Base-by-base conservation (phyloP, 352 stramenopile genomes). In the Pythium vanterpoolii region DNA sequence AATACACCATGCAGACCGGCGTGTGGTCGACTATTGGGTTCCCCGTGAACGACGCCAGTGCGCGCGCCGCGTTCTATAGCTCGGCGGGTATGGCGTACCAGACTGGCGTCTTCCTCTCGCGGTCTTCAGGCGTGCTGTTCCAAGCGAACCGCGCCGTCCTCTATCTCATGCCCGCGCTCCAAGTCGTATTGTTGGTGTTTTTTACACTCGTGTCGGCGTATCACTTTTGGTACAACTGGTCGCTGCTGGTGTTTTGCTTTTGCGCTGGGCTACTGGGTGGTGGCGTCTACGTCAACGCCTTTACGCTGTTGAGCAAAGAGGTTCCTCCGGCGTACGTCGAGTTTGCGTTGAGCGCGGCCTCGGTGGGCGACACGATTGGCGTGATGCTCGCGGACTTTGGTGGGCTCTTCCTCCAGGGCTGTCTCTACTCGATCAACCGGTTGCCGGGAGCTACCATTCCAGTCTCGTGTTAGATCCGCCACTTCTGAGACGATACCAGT, bases 1-100 rank as follows among this genome's bases (percentile, higher is more conserved):
- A 98, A 67, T 98, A 98, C 72, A 90, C 88, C 5, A 91, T 98
- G 68, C 91, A 98, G 71, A 91, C 86, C 1, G 95, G 93, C 26
- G 87, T 96, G 13, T 98, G 95, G 95, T 95, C 88, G 14, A 79
- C 92, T 11, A 97, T 98, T 64, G 93, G 95, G 9, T 98, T 98
- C 63, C 95, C 95, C 1, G 83, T 97, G 0, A 71, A 77, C 24
- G 83, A 75, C 62, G 67, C 75, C 31, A 61, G 66, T 0, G 81
- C 91, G 8, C 86, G 92, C 28, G 69, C 89, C 36, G 62, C 69
- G 40, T 98, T 98, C 69, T 98, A 98, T 66, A 73, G 88, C 31
- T 89, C 83, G 3, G 85, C 89, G 1, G 97, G 96, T 16, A 89
- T 95, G 71, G 71, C 75, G 5, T 98, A 98, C 59, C 95, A 98